These are phyloP conservation scores for Colletotrichum aenigma DNA, from an alignment of 2,329 filamentous ascomycete genomes.

Conservation along the genomic window DNA sequence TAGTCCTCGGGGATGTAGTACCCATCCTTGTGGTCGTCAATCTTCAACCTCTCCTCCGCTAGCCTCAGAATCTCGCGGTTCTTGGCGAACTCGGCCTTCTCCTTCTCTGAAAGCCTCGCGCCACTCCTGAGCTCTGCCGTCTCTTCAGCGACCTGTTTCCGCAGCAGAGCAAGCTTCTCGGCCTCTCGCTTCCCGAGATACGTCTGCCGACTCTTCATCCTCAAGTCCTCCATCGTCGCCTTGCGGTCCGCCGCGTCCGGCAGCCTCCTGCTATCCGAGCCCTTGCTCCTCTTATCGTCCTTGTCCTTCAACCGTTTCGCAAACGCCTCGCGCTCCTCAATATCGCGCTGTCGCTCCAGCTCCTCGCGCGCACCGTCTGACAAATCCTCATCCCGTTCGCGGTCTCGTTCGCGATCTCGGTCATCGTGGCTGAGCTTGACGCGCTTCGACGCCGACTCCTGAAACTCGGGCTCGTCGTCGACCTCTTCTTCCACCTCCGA, in stretches of 20 bases:
- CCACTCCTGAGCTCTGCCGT: slow-evolving; percentile 80
- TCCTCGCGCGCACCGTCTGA: slow-evolving; percentile 66
- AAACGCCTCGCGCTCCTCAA: slow-evolving; percentile 79
- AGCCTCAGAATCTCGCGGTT: slow-evolving; percentile 83
- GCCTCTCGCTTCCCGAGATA: slow-evolving; percentile 93
- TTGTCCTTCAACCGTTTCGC: slow-evolving; percentile 76
- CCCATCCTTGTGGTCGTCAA: slow-evolving; percentile 91
- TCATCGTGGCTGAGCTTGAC: slow-evolving; percentile 67
- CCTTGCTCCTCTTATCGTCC: slow-evolving; percentile 71
- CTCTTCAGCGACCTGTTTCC: slow-evolving; percentile 90
- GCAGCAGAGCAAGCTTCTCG: slow-evolving; percentile 83
- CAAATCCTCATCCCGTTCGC: slow-evolving; percentile 44
- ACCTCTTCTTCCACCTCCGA: slow-evolving; percentile 43
- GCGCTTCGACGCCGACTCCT: slow-evolving; percentile 74
- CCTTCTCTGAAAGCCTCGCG: slow-evolving; percentile 73
- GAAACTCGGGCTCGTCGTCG: slow-evolving; percentile 62
- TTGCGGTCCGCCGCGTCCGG: slow-evolving; percentile 69
- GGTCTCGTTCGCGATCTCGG: slow-evolving; percentile 24
- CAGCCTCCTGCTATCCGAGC: slow-evolving; percentile 57
- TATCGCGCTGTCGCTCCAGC: slow-evolving; percentile 66
- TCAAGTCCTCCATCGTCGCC: slow-evolving; percentile 78
- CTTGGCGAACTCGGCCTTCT: slow-evolving; percentile 86
- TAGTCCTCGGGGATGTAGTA: slow-evolving; percentile 95
- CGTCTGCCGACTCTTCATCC: slow-evolving; percentile 85
- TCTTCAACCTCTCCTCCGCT: slow-evolving; percentile 82